A percentile compares a stretch with the other conserved stretches of the same genome.
Conservation (phyloP, 441 rosid species). For the Adansonia gregorii region DNA sequence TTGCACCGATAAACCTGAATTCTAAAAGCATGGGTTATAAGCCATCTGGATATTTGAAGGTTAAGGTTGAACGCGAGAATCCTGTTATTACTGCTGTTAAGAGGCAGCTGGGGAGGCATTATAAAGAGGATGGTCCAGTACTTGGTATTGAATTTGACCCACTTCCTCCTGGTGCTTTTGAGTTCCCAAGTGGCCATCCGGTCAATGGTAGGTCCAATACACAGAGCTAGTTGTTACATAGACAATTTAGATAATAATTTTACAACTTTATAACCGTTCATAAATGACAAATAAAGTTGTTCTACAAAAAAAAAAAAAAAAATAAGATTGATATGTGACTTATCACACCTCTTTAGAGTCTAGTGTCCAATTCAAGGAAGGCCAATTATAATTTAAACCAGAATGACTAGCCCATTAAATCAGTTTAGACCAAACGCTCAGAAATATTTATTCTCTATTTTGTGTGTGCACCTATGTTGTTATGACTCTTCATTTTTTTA, state of each 20-base stretch:
- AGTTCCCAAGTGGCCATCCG: slow-evolving; percentile 50
- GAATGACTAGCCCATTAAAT: not conserved
- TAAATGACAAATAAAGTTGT: not conserved
- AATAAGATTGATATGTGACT: not conserved
- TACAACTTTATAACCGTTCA: not conserved
- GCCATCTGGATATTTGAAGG: slow-evolving; percentile 85
- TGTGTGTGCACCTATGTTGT: not conserved
- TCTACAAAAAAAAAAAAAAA: not conserved
- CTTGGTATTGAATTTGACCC: slow-evolving; percentile 74
- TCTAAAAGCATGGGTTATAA: slow-evolving; percentile 53
- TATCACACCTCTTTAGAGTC: not conserved
- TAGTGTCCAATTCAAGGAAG: not conserved
- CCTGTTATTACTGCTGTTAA: slow-evolving; percentile 76
- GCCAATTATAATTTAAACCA: not conserved
- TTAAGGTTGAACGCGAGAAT: slow-evolving; percentile 73
- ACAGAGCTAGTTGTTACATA: not conserved
- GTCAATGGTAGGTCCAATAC: slow-evolving; percentile 55
- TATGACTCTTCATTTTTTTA: no score
- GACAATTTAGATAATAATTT: not conserved
- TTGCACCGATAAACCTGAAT: slow-evolving; percentile 32
- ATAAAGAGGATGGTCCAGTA: slow-evolving; percentile 81
- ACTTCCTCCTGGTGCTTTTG: slow-evolving; percentile 89
- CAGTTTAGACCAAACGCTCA: not conserved
- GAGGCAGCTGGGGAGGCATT: slow-evolving; percentile 82
- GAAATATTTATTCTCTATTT: not conserved